phyloP scores from a whole-genome alignment of 495 filamentous ascomycete species.

The Hypoxylon fuscum region DNA sequence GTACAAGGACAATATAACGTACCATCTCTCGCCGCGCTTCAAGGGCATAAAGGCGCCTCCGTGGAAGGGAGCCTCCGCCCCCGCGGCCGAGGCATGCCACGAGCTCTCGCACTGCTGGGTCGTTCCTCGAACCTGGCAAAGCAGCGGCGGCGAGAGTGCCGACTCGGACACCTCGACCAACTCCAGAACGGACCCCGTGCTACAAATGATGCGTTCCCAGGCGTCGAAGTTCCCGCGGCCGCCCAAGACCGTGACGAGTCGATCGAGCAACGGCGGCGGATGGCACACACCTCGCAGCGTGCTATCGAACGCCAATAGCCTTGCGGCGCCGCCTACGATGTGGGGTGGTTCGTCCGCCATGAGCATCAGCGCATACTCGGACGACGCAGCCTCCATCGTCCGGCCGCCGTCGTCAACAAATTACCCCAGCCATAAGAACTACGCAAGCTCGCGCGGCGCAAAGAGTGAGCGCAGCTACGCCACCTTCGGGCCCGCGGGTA shows the following conservation, averaged over 20 bases:
- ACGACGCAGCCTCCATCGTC: conserved; percentile 39
- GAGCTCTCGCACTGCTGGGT: conserved; percentile 70
- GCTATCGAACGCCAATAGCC: conserved; percentile 41
- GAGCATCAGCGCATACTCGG: conserved; percentile 40
- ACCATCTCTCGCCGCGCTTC: conserved; percentile 69
- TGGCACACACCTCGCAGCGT: conserved; percentile 41
- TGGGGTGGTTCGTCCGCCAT: conserved; percentile 42
- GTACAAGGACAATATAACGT: conserved; percentile 67
- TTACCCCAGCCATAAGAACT: conserved; percentile 3
- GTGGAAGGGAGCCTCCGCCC: conserved; percentile 58
- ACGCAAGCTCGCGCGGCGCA: conserved; percentile 17
- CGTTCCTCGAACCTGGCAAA: conserved; percentile 57
- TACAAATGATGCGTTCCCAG: conserved; percentile 39
- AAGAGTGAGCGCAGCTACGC: conserved; percentile 35
- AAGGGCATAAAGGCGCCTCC: conserved; percentile 65
- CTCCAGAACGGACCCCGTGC: conserved; percentile 27
- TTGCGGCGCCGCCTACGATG: conserved; percentile 32
- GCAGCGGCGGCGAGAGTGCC: conserved; percentile 44
- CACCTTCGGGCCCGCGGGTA: conserved; percentile 26
- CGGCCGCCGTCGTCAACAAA: conserved; percentile 31
- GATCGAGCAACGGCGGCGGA: conserved; percentile 40
- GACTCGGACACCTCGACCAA: conserved; percentile 42
- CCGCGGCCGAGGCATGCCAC: conserved; percentile 61
- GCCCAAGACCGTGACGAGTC: conserved; percentile 37
- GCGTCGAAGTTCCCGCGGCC: conserved; percentile 46